Evolutionary conservation across 2,329 filamentous ascomycete species (phyloP), one percentile per base, ranked within the genome.

Genomic region (Capronia coronata): DNA sequence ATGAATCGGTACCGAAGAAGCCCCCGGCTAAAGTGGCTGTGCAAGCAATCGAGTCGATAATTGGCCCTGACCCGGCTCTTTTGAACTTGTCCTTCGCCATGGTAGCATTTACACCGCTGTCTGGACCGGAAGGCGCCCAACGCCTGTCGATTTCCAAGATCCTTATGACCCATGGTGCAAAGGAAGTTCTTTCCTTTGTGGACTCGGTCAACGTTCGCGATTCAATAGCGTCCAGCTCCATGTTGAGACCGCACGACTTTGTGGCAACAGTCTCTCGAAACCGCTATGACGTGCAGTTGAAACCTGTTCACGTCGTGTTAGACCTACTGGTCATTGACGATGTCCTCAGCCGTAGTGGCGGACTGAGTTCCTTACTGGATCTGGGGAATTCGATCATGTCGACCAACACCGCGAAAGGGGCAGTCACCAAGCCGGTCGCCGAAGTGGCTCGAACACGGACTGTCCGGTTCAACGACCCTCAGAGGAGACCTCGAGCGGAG

Each of bases 301-400:
- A 94, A 8, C 88, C 90, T 4, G 67, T 96, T 1, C 79, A 83
- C 51, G 65, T 95, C 8, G 78, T 82, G 49, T 68, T 97, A 34
- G 87, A 97, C 63, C 71, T 96, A 13, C 83, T 84, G 56, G 79
- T 80, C 48, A 70, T 97, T 18, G 93, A 97, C 59, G 89, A 95
- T 61, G 87, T 87, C 0, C 82, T 97, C 52, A 80, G 81, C 48
- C 88, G 87, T 75, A 90, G 96, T 67, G 93, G 93, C 29, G 93
- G 93, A 0, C 72, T 98, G 37, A 95, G 90, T 65, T 88, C 89
- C 57, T 84, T 98, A 45, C 72, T 98, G 37, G 94, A 93, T 61
- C 79, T 96, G 65, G 87, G 89, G 55, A 86, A 79, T 51, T 95
- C 91, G 0, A 85, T 94, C 55, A 80, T 84, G 9, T 89, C 86